Base-by-base conservation (phyloP, 2,329 filamentous ascomycete species). In the Claviceps sp. region DNA sequence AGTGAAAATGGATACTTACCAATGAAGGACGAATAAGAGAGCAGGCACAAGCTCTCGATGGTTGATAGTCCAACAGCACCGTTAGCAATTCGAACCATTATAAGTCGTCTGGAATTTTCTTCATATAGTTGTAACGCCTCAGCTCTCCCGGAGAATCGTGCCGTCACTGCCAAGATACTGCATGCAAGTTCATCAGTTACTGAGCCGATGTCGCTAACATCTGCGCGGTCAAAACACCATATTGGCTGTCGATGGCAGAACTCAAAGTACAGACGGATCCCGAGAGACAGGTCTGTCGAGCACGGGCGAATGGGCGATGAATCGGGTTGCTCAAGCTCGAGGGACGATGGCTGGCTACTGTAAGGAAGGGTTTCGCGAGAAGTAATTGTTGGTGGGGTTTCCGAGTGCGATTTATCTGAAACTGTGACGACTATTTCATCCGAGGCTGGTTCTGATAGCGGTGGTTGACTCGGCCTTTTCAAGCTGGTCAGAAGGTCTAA, bases 81-180 rank as follows among this genome's bases (percentile, higher is more conserved):
- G 52, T 74, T 74, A 1, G 74, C 73, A 38, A 77, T 70, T 20
- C 73, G 71, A 5, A 74, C 65, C 73, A 76, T 76, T 55, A 64
- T 68, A 56, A 66, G 59, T 51, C 59, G 70, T 61, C 61, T 70
- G 42, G 67, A 73, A 61, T 63, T 67, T 47, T 67, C 67, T 43
- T 63, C 62, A 42, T 69, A 68, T 5, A 65, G 50, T 51, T 64
- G 64, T 13, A 62, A 50, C 45, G 66, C 62, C 9, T 67, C 61
- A 5, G 61, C 55, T 40, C 60, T 66, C 1, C 67, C 61, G 2
- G 65, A 66, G 55, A 69, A 71, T 17, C 68, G 66, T 48, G 66
- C 60, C 0, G 68, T 70, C 45, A 71, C 49, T 1, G 68, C 66
- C 38, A 71, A 57, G 47, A 72, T 68, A 53, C 68, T 71, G 55